A percentile compares a stretch with the other conserved stretches of the same genome.
Evolutionary conservation across 345 rosid species (phyloP).

Genomic region (Geranium rotundifolium): DNA sequence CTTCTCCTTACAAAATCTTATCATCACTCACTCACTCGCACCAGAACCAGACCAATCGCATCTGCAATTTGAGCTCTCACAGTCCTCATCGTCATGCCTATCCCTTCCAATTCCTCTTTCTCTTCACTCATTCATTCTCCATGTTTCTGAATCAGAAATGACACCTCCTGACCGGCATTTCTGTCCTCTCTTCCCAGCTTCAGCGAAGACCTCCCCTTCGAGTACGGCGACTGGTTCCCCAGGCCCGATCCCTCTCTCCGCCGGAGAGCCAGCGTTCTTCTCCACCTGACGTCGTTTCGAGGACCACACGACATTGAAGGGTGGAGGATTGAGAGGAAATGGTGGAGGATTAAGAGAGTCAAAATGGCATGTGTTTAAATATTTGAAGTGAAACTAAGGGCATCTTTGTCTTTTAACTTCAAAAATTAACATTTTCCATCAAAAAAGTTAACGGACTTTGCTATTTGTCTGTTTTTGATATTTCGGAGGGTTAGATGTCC

Average conservation of each 20-base stretch:
- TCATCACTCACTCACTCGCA: too few species aligned
- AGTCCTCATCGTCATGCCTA: conserved; percentile 3
- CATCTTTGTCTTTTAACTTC: too few species aligned
- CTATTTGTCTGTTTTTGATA: too few species aligned
- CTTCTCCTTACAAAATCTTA: not conserved
- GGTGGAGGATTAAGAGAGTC: too few species aligned
- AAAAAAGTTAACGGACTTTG: too few species aligned
- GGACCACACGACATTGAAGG: conserved; percentile 82
- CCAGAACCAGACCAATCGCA: not conserved
- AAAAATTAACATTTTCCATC: too few species aligned
- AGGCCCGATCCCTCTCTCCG: conserved; percentile 22
- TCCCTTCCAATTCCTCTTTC: conserved; percentile 1
- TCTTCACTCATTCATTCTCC: not conserved
- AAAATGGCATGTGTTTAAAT: too few species aligned
- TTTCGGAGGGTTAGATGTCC: too few species aligned
- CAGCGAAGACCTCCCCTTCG: conserved; percentile 52
- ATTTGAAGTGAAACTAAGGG: too few species aligned
- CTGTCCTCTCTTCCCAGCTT: conserved; percentile 17
- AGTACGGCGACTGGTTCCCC: conserved; percentile 53
- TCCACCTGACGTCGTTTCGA: conserved; percentile 83
- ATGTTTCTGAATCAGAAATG: too few species aligned
- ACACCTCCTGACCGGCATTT: not conserved
- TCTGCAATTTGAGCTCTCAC: not conserved
- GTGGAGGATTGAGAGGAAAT: too few species aligned
- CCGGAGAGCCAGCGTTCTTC: conserved; percentile 78